Evolutionary conservation across 495 filamentous ascomycete species (phyloP), one percentile per base, ranked within the genome.

Genomic region (Cercophora newfieldiana): DNA sequence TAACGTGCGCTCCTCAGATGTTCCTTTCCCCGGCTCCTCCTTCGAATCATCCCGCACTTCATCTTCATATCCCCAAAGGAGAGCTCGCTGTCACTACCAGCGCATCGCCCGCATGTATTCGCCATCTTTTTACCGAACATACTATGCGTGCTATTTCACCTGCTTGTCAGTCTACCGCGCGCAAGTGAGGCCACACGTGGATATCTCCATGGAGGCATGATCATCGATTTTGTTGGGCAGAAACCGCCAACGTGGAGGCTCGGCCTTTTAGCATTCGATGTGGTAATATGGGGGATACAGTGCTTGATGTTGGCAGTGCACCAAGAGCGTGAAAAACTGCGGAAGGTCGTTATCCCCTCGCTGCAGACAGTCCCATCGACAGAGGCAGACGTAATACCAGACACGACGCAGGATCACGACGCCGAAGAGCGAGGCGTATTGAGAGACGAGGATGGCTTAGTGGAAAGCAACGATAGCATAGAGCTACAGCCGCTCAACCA

Each of bases 221-320:
- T 95, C 49, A 88, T 96, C 65, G 77, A 97, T 75, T 94, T 97
- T 72, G 88, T 97, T 63, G 93, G 93, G 8, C 91, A 96, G 79
- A 86, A 86, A 72, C 88, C 88, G 28, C 91, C 93, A 7, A 85
- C 87, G 0, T 86, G 89, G 48, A 87, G 86, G 66, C 74, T 89
- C 12, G 80, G 86, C 47, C 82, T 94, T 26, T 70, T 92, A 7
- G 65, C 78, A 2, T 79, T 92, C 53, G 93, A 97, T 73, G 24
- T 88, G 24, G 66, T 89, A 1, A 80, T 94, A 29, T 72, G 93
- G 59, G 72, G 78, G 1, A 72, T 94, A 57, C 91, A 96, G 76
- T 80, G 91, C 37, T 72, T 93, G 29, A 91, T 94, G 85, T 73
- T 96, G 62, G 86, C 87, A 2, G 85, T 93, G 25, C 86, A 89